Percentiles rank a stretch among this genome's conserved stretches.
Conservation (phyloP, 257 asterid genomes). For the Solanum boliviense region DNA sequence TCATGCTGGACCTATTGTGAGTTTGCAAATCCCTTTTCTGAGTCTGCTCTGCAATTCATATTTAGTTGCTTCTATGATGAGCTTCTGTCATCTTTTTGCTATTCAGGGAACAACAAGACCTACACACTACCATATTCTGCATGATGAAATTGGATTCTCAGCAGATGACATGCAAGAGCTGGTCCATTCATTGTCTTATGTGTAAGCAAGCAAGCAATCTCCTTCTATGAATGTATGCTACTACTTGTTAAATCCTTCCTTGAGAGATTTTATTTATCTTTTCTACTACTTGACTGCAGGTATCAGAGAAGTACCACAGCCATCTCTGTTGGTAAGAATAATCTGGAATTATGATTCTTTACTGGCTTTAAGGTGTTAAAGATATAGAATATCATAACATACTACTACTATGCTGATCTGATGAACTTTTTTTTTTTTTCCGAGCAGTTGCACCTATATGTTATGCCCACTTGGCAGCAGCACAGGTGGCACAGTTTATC, state of each 20-base stretch:
- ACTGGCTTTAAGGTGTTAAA: not conserved
- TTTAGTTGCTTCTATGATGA: not conserved
- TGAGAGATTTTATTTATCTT: not conserved
- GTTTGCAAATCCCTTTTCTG: not conserved
- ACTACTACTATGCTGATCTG: not conserved
- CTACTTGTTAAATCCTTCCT: not conserved
- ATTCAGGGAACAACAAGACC: conserved; percentile 69
- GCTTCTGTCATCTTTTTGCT: not conserved
- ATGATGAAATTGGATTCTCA: conserved; percentile 60
- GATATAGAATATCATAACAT: not conserved
- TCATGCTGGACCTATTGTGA: conserved; percentile 76
- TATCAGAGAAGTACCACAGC: conserved; percentile 84
- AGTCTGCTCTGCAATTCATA: not conserved
- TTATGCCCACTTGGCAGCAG: conserved; percentile 67
- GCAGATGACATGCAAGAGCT: conserved; percentile 66
- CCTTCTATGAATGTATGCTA: not conserved
- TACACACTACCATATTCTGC: conserved; percentile 62
- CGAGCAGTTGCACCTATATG: conserved; percentile 63
- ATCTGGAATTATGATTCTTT: not conserved
- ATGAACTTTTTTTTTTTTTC: not conserved
- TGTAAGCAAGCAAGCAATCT: conserved; percentile 36
- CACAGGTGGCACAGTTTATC: conserved; percentile 48
- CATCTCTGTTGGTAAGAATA: conserved; percentile 58
- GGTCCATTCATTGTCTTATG: conserved; percentile 61
- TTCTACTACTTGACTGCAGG: conserved; percentile 18